A percentile compares a stretch with the other conserved stretches of the same genome.
These are phyloP conservation scores for Colletotrichum tropicale DNA, from an alignment of 2,329 filamentous ascomycete species.

Conservation along the genomic window DNA sequence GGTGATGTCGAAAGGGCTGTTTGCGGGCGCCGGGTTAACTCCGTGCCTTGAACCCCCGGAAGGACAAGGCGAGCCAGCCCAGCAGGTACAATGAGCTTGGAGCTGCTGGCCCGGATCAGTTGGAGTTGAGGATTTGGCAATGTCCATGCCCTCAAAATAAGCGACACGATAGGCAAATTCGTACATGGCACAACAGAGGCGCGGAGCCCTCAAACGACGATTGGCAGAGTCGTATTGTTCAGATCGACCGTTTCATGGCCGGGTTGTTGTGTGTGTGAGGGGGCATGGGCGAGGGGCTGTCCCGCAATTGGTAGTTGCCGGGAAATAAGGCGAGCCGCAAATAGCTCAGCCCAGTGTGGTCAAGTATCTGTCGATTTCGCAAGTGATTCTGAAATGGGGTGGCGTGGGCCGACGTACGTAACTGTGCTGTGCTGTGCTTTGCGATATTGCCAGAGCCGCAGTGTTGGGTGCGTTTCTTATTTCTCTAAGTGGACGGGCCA, in stretches of 20 bases:
- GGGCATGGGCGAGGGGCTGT: not conserved
- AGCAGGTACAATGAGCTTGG: not conserved
- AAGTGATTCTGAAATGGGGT: not conserved
- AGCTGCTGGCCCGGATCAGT: not conserved
- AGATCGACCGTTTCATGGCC: not conserved
- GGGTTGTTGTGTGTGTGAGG: not conserved
- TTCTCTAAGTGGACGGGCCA: not conserved
- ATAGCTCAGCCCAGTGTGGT: not conserved
- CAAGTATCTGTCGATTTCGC: not conserved
- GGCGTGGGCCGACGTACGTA: not conserved
- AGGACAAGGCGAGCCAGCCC: not conserved
- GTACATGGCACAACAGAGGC: not conserved
- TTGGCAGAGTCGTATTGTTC: not conserved
- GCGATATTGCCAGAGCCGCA: not conserved
- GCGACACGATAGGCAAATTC: not conserved
- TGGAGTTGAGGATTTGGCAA: not conserved
- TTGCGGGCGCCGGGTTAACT: not conserved
- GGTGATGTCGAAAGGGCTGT: not conserved
- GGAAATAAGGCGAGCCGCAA: not conserved
- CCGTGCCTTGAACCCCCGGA: not conserved
- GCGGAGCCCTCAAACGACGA: not conserved
- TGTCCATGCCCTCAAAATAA: not conserved
- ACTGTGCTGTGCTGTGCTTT: not conserved
- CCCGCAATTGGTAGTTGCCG: not conserved
- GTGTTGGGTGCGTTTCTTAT: not conserved